These are phyloP conservation scores for Suillus tomentosus DNA, from an alignment of 768 basidiomycete species.

Conservation along the genomic window DNA sequence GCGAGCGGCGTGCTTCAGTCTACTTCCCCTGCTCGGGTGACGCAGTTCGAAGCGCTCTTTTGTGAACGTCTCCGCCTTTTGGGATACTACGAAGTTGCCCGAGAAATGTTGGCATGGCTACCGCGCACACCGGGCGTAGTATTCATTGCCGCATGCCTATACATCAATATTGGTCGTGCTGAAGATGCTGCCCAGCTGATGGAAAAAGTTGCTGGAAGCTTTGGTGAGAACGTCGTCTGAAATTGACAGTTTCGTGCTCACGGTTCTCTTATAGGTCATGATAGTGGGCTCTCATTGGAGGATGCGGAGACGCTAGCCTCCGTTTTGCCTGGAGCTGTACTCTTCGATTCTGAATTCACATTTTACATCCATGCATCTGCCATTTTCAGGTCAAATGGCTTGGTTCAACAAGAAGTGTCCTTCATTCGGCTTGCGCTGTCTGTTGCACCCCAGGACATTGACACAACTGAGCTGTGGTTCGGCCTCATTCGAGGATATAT, in stretches of 20 bases:
- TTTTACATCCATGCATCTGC: constrained; percentile 79
- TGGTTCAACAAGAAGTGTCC: constrained; percentile 61
- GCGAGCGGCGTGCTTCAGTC: constrained; percentile 66
- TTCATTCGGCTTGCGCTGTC: constrained; percentile 84
- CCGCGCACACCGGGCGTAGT: constrained; percentile 75
- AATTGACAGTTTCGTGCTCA: constrained; percentile 2
- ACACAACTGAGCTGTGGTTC: constrained; percentile 76
- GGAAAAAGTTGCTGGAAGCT: constrained; percentile 73
- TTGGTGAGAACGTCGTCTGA: constrained; percentile 52
- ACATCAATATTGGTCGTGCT: constrained; percentile 62
- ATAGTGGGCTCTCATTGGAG: constrained; percentile 54
- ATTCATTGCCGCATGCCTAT: constrained; percentile 72
- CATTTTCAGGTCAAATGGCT: constrained; percentile 65
- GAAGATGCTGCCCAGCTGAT: constrained; percentile 75
- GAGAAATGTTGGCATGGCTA: constrained; percentile 73
- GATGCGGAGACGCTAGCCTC: constrained; percentile 62
- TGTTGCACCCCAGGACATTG: constrained; percentile 52
- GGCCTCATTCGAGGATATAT: constrained; percentile 75
- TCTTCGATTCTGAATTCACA: constrained; percentile 61
- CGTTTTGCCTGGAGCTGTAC: constrained; percentile 59
- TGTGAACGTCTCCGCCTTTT: constrained; percentile 68
- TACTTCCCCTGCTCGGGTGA: constrained; percentile 65
- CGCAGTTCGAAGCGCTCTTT: constrained; percentile 68
- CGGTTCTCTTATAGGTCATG: constrained; percentile 39
- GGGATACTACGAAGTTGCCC: constrained; percentile 61